Conservation (phyloP, 768 basidiomycete genomes). For the Trametes meyenii region DNA sequence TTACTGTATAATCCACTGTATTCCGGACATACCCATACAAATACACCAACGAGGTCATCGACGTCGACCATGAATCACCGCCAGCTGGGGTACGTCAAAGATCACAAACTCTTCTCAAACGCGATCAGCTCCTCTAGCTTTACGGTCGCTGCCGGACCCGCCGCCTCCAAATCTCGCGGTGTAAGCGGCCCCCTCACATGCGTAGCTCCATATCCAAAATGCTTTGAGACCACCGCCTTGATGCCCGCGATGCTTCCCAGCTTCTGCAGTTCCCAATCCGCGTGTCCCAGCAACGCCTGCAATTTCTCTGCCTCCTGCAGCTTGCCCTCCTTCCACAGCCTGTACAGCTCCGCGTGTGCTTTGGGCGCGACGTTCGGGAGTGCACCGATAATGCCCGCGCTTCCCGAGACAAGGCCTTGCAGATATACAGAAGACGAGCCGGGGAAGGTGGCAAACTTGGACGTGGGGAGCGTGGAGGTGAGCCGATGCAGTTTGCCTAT, state of each 20-base stretch:
- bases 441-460: slow-evolving; percentile 70
- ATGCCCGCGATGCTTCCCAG: slow-evolving; percentile 70
- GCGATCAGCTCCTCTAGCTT: slow-evolving; percentile 35
- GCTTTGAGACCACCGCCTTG: slow-evolving; percentile 61
- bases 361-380: slow-evolving; percentile 50
- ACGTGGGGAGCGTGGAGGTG: slow-evolving; percentile 54
- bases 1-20: slow-evolving; percentile 17
- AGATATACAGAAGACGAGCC: slow-evolving; percentile 73
- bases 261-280: slow-evolving; percentile 65
- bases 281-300: slow-evolving; percentile 64
- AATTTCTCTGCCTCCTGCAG: slow-evolving; percentile 60
- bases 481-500: slow-evolving; percentile 84
- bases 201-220: slow-evolving; percentile 64
- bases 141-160: slow-evolving; percentile 14
- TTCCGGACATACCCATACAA: slow-evolving; percentile 11
- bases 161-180: slow-evolving; percentile 24
- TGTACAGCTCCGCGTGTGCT: slow-evolving; percentile 52
- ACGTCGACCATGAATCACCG: not conserved
- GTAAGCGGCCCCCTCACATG: slow-evolving; percentile 34
- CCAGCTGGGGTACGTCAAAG: not conserved
- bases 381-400: slow-evolving; percentile 49
- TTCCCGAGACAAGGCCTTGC: slow-evolving; percentile 45
- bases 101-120: slow-evolving; percentile 34
- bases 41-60: not conserved
- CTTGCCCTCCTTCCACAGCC: slow-evolving; percentile 54